These are phyloP conservation scores for Galeopsis tetrahit DNA, from an alignment of 257 asterid species.

Conservation along the genomic window DNA sequence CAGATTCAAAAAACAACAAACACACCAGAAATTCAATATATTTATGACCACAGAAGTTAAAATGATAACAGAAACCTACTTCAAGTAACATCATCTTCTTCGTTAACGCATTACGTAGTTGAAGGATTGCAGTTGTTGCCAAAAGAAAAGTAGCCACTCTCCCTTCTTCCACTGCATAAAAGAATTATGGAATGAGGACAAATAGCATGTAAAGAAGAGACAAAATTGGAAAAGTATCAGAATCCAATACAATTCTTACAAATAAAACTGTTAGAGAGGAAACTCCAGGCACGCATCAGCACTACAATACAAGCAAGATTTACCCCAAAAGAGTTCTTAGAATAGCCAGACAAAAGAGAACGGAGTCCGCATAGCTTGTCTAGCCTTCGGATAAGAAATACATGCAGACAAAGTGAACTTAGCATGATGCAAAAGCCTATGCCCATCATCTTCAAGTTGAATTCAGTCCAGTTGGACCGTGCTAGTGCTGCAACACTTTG, in stretches of 20 bases:
- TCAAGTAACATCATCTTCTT: slow-evolving; percentile 68
- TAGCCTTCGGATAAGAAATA: slow-evolving; percentile 58
- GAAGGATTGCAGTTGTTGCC: slow-evolving; percentile 86
- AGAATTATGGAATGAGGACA: slow-evolving; percentile 33
- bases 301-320: slow-evolving; percentile 58
- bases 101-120: slow-evolving; percentile 61
- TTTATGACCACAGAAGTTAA: neutral
- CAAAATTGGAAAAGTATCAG: slow-evolving; percentile 1
- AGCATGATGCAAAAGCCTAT: slow-evolving; percentile 76
- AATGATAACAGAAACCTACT: slow-evolving; percentile 45
- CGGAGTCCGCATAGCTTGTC: slow-evolving; percentile 51
- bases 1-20: slow-evolving; percentile 35
- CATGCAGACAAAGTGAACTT: slow-evolving; percentile 64
- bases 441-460: slow-evolving; percentile 83
- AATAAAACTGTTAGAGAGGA: slow-evolving; percentile 92
- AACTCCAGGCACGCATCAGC: slow-evolving; percentile 85
- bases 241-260: slow-evolving; percentile 56
- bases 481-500: slow-evolving; percentile 84
- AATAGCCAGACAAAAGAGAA: slow-evolving; percentile 46
- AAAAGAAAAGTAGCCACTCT: slow-evolving; percentile 86
- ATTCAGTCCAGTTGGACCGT: slow-evolving; percentile 97
- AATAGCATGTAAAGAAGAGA: slow-evolving; percentile 29
- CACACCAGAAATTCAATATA: slow-evolving; percentile 5
- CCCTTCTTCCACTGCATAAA: slow-evolving; percentile 94
- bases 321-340: slow-evolving; percentile 45